These are phyloP conservation scores for Clavispora asparagi DNA, from an alignment of 805 yeast species.

Conservation along the genomic window DNA sequence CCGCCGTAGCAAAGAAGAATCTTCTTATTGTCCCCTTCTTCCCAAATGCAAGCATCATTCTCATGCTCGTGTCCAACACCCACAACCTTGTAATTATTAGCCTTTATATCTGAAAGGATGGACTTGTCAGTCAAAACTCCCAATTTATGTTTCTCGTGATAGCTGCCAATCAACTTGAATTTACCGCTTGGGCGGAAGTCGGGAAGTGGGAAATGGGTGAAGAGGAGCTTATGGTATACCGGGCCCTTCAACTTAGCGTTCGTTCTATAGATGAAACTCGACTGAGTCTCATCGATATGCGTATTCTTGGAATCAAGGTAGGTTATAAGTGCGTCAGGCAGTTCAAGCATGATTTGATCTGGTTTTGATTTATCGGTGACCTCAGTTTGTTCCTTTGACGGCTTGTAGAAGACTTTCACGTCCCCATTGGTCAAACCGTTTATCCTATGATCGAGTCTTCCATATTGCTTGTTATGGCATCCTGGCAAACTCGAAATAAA, in stretches of 20 bases:
- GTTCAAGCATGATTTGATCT: constrained; percentile 3
- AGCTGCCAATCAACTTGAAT: constrained; percentile 34
- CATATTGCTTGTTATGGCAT: constrained; percentile 25
- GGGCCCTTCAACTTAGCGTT: constrained; percentile 3
- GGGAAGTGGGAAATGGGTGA: constrained; percentile 39
- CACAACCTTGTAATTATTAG: constrained; percentile 32
- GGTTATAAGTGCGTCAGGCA: constrained; percentile 23
- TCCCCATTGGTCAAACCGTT: constrained; percentile 38
- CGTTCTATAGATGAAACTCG: constrained; percentile 27
- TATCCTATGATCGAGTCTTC: constrained; percentile 12
- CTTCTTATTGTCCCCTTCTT: constrained; percentile 12
- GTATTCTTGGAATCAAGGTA: constrained; percentile 30
- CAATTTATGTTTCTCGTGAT: constrained; percentile 33
- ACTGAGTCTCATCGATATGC: constrained; percentile 27
- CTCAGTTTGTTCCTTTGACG: constrained; percentile 1
- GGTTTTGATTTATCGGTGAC: constrained; percentile 2
- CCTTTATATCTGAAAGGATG: constrained; percentile 29
- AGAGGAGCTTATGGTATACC: constrained; percentile 23
- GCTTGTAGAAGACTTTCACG: constrained; percentile 18
- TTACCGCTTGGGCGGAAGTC: constrained; percentile 37
- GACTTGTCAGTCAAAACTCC: constrained; percentile 23
- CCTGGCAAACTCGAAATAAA: constrained; percentile 32
- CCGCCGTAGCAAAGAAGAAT: constrained; percentile 39
- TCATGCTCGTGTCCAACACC: constrained; percentile 42
- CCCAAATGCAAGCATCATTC: constrained; percentile 37